These are phyloP conservation scores for Chenopodium suecicum DNA, from an alignment of 148 eudicot species.

Conservation along the genomic window DNA sequence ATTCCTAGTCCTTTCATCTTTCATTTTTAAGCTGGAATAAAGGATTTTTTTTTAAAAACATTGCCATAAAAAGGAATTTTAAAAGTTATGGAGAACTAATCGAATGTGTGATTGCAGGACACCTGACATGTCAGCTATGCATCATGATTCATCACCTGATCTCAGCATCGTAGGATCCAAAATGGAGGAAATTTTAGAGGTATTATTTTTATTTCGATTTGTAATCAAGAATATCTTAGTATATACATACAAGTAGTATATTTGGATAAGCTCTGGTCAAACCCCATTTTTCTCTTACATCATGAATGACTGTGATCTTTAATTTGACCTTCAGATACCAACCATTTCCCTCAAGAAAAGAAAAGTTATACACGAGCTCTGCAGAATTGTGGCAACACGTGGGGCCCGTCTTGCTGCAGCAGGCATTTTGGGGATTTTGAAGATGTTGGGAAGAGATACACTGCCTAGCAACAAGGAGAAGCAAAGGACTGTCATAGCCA, in stretches of 20 bases:
- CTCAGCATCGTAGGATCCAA: conserved; percentile 57
- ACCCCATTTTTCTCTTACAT: background rate
- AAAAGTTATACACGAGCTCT: conserved; percentile 52
- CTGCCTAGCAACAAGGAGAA: conserved; percentile 28
- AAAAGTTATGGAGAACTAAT: background rate
- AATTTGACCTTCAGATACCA: conserved; percentile 42
- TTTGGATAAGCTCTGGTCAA: background rate
- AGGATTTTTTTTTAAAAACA: too few species aligned
- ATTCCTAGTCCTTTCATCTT: too few species aligned
- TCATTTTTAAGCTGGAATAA: too few species aligned
- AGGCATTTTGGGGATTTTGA: conserved; percentile 58
- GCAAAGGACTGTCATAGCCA: conserved; percentile 51
- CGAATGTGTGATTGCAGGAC: conserved; percentile 46
- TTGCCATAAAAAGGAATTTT: background rate
- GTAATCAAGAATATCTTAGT: too few species aligned
- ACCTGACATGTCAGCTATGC: conserved; percentile 90
- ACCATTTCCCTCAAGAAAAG: conserved; percentile 56
- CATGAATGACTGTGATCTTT: background rate
- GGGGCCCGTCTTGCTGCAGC: conserved; percentile 81
- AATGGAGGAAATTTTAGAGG: conserved; percentile 66
- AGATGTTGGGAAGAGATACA: conserved; percentile 62
- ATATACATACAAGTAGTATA: too few species aligned
- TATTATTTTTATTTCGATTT: conserved; percentile 7
- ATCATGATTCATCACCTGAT: conserved; percentile 71
- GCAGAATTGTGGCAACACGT: conserved; percentile 61